phyloP scores from a whole-genome alignment of 2,329 filamentous ascomycete genomes.

The Tolypocladium ophioglossoides region DNA sequence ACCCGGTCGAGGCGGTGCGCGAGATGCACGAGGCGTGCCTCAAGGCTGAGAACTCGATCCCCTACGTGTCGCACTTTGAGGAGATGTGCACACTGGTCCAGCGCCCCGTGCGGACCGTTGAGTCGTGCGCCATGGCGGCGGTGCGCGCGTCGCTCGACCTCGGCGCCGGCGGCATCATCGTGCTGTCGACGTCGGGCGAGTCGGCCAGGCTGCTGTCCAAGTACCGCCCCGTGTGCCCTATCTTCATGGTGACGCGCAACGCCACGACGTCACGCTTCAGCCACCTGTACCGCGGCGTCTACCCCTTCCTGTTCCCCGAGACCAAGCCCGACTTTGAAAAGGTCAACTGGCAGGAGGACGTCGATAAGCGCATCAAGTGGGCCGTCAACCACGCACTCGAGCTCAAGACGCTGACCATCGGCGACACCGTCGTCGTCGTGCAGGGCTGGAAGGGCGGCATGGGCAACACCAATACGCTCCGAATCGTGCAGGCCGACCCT shows the following conservation, averaged over 20 bases:
- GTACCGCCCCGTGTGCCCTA: conserved; percentile 96
- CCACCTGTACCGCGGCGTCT: conserved; percentile 95
- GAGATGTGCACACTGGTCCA: conserved; percentile 78
- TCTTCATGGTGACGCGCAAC: conserved; percentile 97
- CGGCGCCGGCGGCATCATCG: conserved; percentile 91
- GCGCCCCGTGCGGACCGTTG: conserved; percentile 75
- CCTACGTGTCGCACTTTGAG: conserved; percentile 93
- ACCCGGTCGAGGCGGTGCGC: conserved; percentile 80
- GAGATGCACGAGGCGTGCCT: conserved; percentile 99
- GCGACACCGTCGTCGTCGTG: conserved; percentile 70
- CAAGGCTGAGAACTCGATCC: conserved; percentile 93
- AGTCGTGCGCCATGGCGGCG: conserved; percentile 95
- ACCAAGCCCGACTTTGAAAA: conserved; percentile 88
- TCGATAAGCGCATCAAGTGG: conserved; percentile 96
- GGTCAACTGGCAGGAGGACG: conserved; percentile 97
- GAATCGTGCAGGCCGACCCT: conserved; percentile 51
- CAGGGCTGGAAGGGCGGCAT: conserved; percentile 88
- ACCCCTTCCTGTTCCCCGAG: conserved; percentile 92
- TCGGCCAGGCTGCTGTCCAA: conserved; percentile 95
- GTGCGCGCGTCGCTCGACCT: conserved; percentile 93
- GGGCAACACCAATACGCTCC: conserved; percentile 80
- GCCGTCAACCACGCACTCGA: conserved; percentile 79
- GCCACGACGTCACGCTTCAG: conserved; percentile 75
- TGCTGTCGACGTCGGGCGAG: conserved; percentile 89
- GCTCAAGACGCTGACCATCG: conserved; percentile 63